phyloP scores from a whole-genome alignment of 2,329 filamentous ascomycete species.

The Epichloe gansuensis region DNA sequence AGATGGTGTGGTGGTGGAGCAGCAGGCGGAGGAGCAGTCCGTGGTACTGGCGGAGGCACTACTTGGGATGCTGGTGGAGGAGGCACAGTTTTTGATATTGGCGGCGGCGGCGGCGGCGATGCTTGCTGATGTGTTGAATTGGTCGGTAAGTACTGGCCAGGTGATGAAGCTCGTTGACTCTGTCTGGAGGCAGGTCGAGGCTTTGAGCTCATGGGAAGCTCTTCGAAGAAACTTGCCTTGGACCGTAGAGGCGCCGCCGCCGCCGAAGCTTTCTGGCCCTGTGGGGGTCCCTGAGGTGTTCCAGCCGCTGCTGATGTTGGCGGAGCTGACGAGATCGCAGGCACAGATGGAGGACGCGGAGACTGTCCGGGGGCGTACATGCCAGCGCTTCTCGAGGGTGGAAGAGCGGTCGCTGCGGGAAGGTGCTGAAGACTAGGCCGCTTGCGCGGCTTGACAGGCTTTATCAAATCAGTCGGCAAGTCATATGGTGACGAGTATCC shows the following conservation, averaged over 20 bases:
- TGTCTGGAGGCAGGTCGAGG: slow-evolving; percentile 49
- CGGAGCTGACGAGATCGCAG: slow-evolving; percentile 10
- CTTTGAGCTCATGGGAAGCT: slow-evolving; percentile 51
- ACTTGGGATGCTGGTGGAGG: slow-evolving; percentile 11
- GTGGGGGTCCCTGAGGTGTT: slow-evolving; percentile 18
- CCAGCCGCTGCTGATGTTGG: neutral
- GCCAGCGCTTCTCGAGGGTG: slow-evolving; percentile 51
- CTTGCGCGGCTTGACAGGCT: slow-evolving; percentile 51
- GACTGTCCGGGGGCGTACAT: slow-evolving; percentile 26
- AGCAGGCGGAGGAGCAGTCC: slow-evolving; percentile 10
- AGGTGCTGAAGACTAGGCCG: slow-evolving; percentile 45
- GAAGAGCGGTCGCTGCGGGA: slow-evolving; percentile 29
- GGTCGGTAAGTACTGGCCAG: slow-evolving; percentile 14
- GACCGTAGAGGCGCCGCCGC: slow-evolving; percentile 22
- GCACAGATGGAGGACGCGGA: slow-evolving; percentile 9
- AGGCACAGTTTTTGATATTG: slow-evolving; percentile 15
- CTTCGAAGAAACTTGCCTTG: slow-evolving; percentile 60
- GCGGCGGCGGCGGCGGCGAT: slow-evolving; percentile 19
- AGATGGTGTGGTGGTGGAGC: slow-evolving; percentile 11
- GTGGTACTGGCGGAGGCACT: slow-evolving; percentile 9
- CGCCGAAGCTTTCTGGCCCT: slow-evolving; percentile 21
- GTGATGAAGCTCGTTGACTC: slow-evolving; percentile 30
- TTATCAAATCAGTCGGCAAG: slow-evolving; percentile 68
- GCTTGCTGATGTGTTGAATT: neutral
- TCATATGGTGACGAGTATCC: slow-evolving; percentile 94